phyloP scores from a whole-genome alignment of 208 protist species.

The Acanthamoeba royreba region DNA sequence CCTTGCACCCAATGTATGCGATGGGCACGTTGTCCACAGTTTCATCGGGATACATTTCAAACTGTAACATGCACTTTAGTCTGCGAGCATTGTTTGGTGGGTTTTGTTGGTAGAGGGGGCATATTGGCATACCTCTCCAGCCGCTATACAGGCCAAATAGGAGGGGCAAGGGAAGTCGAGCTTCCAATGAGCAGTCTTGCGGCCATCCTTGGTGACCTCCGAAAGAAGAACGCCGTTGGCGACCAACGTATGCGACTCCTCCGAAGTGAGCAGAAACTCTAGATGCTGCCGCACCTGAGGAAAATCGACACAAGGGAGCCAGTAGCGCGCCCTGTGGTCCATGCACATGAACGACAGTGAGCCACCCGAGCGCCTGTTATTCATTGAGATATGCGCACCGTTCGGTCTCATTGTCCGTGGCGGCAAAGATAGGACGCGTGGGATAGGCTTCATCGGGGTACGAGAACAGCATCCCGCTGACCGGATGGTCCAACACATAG shows the following conservation, averaged over 20 bases:
- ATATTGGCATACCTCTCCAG: not conserved
- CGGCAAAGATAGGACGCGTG: not conserved
- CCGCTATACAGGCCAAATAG: not conserved
- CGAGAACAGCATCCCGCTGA: not conserved
- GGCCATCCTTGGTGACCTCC: not conserved
- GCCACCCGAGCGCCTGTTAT: too few relatives aligned
- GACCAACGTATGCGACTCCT: not conserved
- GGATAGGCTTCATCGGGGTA: not conserved
- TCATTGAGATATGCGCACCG: too few relatives aligned
- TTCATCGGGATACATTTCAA: not conserved
- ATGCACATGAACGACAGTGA: too few relatives aligned
- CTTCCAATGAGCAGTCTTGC: not conserved
- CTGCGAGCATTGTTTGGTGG: not conserved
- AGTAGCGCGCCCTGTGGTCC: not conserved
- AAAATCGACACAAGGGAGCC: not conserved
- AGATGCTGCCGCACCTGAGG: not conserved
- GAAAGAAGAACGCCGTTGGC: constrained; percentile 7
- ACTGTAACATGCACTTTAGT: not conserved
- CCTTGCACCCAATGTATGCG: not conserved
- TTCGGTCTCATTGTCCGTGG: constrained; percentile 9
- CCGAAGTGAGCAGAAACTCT: not conserved
- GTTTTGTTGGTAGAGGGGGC: too few relatives aligned
- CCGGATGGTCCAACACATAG: not conserved
- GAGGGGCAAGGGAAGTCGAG: not conserved
- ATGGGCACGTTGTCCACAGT: not conserved